Evolutionary conservation across 768 basidiomycete genomes (phyloP), one percentile per base, ranked within the genome.

Genomic region (Exidia glandulosa): DNA sequence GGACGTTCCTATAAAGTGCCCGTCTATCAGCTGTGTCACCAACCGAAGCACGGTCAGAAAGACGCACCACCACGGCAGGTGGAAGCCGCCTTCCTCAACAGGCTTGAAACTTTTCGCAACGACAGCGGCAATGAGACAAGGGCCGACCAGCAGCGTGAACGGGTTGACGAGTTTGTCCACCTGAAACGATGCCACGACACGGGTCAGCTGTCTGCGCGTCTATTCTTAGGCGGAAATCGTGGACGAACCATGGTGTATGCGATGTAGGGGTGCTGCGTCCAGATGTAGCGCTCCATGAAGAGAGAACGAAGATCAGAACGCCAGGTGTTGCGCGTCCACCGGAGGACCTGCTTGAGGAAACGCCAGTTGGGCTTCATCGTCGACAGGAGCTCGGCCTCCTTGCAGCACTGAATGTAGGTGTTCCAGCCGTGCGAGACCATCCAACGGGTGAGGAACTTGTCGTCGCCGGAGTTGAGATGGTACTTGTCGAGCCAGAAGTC

Each of bases 361-460:
- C 90, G 80, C 93, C 92, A 95, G 74, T 95, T 90, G 30, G 91
- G 91, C 73, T 95, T 95, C 93, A 94, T 97, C 57, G 92, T 94
- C 69, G 85, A 88, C 62, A 93, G 75, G 14, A 94, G 75, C 73
- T 94, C 92, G 14, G 85, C 29, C n/a, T 58, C 88, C 69, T 81
- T 83, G 76, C 88, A 92, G 69, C 81, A 83, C 69, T 92, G 90
- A 32, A 94, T 89, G 70, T 91, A 94, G n/a, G 91, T 94, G 70
- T 79, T 87, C 93, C 94, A 95, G 16, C 92, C 91, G 67, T 94
- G 92, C 68, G 84, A 86, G 61, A 95, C 93, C 90, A 94, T 93
- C 93, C 94, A 95, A 50, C 93, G 77, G 19, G 94, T 97, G 69
- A 95, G 75, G 75, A 92, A 95, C 73, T 95, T 93, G 77, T 92